Evolutionary conservation across 2,329 filamentous ascomycete species (phyloP), one percentile per base, ranked within the genome.

Genomic region (Cryphonectria nitschkei): DNA sequence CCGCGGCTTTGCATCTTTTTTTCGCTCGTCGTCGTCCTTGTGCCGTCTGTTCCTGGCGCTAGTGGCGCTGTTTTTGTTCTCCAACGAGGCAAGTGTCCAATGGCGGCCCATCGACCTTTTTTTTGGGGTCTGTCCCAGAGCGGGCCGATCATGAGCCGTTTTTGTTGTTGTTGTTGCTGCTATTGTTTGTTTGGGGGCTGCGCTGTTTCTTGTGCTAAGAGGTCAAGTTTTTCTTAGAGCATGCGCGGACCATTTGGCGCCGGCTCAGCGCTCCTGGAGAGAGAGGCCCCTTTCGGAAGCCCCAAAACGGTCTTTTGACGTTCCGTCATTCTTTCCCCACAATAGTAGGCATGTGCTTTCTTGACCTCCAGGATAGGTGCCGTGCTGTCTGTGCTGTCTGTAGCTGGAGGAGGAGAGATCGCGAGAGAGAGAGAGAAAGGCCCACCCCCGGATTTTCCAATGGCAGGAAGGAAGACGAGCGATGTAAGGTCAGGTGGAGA

Each of bases 381-480:
- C 19, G 14, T 46, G 41, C 41, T 46, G 41, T 43, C 34, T 39
- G 37, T 16, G 14, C 14, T 19, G 43, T 46, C 43, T 46, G 43
- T 22, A 22, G 43, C 43, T 46, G 43, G 16, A n/a, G 9, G 2
- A 50, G 34, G 1, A 46, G 39, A 16, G 39, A n/a, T 29, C 13
- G 39, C 19, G 22, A 64, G 22, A n/a, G n/a, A 26, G 22, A 64
- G 22, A n/a, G n/a, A 26, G 41, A 0, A 13, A 46, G 61, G 22
- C 37, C 61, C 61, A 64, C 61, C 61, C 61, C 61, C 61, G 61
- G 61, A 64, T 64, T 41, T 63, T 64, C 61, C 19, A 60, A n/a
- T n/a, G 56, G 34, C 13, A 22, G 34, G 58, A 39, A 22, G 34
- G 34, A 34, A 26, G 22, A 19, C 32, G 2, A 61, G 32, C 29